A percentile compares a stretch with the other conserved stretches of the same genome.
Evolutionary conservation across 495 filamentous ascomycete species (phyloP).

Genomic region (Podospora bellae-mahoneyi): DNA sequence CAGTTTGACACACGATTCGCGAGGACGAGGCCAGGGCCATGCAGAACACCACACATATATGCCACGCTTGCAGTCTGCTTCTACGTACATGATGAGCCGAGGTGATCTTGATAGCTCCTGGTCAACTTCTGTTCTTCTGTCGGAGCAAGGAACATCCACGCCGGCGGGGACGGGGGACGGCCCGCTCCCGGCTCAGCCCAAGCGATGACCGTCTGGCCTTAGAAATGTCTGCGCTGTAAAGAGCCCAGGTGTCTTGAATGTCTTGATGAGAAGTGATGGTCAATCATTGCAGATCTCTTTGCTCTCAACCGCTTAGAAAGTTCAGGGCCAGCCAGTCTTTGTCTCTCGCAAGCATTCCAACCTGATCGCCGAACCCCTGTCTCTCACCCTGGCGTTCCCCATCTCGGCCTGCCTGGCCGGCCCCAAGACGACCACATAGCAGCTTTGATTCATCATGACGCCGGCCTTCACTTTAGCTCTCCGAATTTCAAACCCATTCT

Average conservation of each 20-base stretch:
- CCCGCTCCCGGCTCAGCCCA: constrained; percentile 27
- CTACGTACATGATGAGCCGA: not conserved
- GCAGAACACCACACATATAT: not conserved
- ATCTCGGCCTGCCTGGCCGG: constrained; percentile 10
- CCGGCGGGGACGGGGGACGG: constrained; percentile 21
- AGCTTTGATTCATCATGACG: constrained; percentile 25
- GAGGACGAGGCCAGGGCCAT: not conserved
- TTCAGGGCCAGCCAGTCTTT: not conserved
- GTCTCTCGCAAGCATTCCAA: not conserved
- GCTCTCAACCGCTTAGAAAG: not conserved
- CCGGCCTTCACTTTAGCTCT: constrained; percentile 14
- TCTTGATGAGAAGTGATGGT: not conserved
- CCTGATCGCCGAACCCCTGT: not conserved
- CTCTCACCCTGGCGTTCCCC: not conserved
- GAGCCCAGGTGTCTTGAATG: too few relatives aligned
- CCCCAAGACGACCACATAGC: constrained; percentile 2
- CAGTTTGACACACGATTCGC: not conserved
- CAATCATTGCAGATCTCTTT: not conserved
- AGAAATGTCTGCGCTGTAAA: not conserved
- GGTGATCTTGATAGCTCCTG: not conserved
- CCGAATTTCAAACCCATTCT: constrained; percentile 27
- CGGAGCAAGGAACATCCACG: constrained; percentile 11
- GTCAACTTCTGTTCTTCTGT: not conserved
- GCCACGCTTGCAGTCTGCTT: not conserved
- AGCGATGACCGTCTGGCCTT: not conserved